A percentile compares a stretch with the other conserved stretches of the same genome.
Conservation (phyloP, 2,329 filamentous ascomycete genomes). For the Pseudocercospora macadamiae region DNA sequence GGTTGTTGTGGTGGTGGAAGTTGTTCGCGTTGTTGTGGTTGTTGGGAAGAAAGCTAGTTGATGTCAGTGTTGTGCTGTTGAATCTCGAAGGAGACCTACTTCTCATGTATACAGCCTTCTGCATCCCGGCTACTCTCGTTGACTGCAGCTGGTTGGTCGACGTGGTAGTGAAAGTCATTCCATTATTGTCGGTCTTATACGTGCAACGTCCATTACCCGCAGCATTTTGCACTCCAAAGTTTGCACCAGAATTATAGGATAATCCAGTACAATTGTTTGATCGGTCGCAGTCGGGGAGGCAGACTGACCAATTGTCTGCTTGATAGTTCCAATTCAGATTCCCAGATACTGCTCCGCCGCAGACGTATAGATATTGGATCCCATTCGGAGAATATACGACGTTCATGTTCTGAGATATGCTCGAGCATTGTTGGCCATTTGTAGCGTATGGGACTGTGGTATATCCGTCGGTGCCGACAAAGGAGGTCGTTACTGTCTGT, state of each 20-base stretch:
- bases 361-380: slow-evolving; percentile 5
- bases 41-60: neutral
- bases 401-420: neutral
- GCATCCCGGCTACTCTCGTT: slow-evolving; percentile 2
- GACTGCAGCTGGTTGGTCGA: neutral
- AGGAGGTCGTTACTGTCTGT: slow-evolving; percentile 4
- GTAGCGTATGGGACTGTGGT: slow-evolving; percentile 10
- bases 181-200: neutral
- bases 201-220: neutral
- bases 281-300: slow-evolving; percentile 3
- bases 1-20: slow-evolving; percentile 26
- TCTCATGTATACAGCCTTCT: neutral
- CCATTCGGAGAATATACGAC: slow-evolving; percentile 5
- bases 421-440: slow-evolving; percentile 10
- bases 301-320: neutral
- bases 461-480: slow-evolving; percentile 6
- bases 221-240: slow-evolving; percentile 2
- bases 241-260: slow-evolving; percentile 1
- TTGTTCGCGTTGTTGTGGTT: slow-evolving; percentile 11
- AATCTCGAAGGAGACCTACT: neutral
- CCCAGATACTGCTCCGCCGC: neutral
- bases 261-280: slow-evolving; percentile 4
- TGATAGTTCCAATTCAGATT: neutral
- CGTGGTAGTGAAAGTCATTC: slow-evolving; percentile 3
- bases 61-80: neutral